phyloP scores from a whole-genome alignment of 2,329 filamentous ascomycete species.

The Colletotrichum tanaceti region DNA sequence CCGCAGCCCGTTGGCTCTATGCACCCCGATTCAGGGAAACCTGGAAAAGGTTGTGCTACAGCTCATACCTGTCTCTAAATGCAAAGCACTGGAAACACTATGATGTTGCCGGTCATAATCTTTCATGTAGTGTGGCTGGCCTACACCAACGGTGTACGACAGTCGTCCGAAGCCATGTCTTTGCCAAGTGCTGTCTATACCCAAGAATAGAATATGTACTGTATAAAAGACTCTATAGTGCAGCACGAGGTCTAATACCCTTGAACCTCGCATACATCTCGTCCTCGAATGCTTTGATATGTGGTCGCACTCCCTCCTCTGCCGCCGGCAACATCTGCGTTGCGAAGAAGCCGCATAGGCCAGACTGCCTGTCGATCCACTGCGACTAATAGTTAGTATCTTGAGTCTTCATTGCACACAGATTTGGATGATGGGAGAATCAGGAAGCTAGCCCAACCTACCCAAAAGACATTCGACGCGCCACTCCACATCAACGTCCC shows the following conservation, averaged over 20 bases:
- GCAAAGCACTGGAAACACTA: no score
- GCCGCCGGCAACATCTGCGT: slow-evolving; percentile 57
- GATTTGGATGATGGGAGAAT: background rate
- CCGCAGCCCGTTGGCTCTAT: background rate
- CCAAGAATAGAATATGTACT: no score
- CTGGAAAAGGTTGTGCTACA: no score
- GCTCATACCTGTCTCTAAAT: no score
- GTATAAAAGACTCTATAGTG: background rate
- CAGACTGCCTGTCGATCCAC: slow-evolving; percentile 51
- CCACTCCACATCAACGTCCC: slow-evolving; percentile 59
- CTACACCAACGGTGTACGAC: no score
- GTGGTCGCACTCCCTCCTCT: slow-evolving; percentile 50
- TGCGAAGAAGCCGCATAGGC: slow-evolving; percentile 55
- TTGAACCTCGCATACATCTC: slow-evolving; percentile 51
- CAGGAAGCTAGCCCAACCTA: slow-evolving; percentile 49
- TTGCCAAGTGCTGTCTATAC: background rate
- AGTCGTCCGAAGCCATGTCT: no score
- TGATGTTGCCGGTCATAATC: no score
- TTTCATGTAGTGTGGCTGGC: no score
- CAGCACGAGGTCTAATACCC: background rate
- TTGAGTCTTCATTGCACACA: no score
- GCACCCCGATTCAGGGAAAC: no score
- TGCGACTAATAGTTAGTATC: slow-evolving; percentile 32
- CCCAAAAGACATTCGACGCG: slow-evolving; percentile 60
- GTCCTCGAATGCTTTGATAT: slow-evolving; percentile 53